These are phyloP conservation scores for Apiotrichum gracile DNA, from an alignment of 1,284 basidiomycete genomes.

Conservation along the genomic window DNA sequence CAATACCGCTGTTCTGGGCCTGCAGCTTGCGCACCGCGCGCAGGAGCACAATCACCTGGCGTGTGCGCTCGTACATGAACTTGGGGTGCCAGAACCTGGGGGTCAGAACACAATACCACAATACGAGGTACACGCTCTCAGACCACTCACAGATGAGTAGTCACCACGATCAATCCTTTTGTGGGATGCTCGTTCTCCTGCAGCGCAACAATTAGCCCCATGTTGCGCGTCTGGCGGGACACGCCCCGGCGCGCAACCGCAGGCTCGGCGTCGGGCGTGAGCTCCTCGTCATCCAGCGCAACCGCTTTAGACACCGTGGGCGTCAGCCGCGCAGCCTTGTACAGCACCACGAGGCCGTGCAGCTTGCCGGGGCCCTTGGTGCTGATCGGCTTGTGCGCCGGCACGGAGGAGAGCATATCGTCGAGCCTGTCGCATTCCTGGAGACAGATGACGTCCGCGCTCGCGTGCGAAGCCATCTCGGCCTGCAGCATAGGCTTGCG, in stretches of 20 bases:
- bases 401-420: conserved; percentile 57
- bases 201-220: conserved; percentile 68
- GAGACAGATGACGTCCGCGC: conserved; percentile 71
- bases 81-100: conserved; percentile 82
- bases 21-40: conserved; percentile 62
- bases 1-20: conserved; percentile 49
- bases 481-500: conserved; percentile 67
- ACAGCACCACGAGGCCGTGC: conserved; percentile 78
- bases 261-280: not conserved
- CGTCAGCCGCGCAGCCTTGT: conserved; percentile 54
- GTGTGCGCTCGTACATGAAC: conserved; percentile 81
- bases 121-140: not conserved
- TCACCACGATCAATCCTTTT: conserved; percentile 57
- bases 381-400: conserved; percentile 52
- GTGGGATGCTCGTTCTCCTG: conserved; percentile 46
- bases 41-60: conserved; percentile 57
- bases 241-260: conserved; percentile 48
- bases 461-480: conserved; percentile 59
- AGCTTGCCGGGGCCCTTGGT: conserved; percentile 64
- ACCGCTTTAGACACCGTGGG: conserved; percentile 38
- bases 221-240: conserved; percentile 73
- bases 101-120: not conserved
- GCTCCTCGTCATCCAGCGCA: conserved; percentile 11
- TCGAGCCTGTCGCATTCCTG: conserved; percentile 60
- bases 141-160: conserved; percentile 54